Evolutionary conservation across 495 filamentous ascomycete species (phyloP), one percentile per base, ranked within the genome.

Genomic region (Neurospora sp.): DNA sequence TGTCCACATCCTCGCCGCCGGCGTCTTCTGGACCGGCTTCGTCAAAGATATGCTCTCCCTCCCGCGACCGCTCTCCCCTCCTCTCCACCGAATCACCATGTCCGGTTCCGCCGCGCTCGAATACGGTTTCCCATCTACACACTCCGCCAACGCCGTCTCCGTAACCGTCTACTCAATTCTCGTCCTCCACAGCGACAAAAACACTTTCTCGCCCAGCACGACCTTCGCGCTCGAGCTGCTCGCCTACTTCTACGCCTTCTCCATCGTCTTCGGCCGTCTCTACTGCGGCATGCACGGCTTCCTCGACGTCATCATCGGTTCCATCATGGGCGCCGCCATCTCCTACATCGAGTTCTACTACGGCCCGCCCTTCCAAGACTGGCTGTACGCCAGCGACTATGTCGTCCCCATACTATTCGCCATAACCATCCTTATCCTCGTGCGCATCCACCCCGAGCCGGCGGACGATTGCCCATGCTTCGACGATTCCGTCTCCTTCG

Each of bases 221-320:
- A 89, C 84, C 70, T 44, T 90, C n/a, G 77, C 87, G 6, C 83
- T 94, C 41, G 90, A 96, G 77, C 79, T 74, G 3, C 78, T 92
- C 8, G 89, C 90, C 12, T 96, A 94, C 80, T 87, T 91, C 70
- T 99, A 98, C 77, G 93, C 92, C 12, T 79, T 89, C n/a, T 97
- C 94, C 31, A 97, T 99, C 74, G 85, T 97, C 37, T 76, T 98
- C 70, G 96, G 96, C 27, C 89, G 96, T 65, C 82, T 99, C 31
- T 98, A 98, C 82, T 98, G 96, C 78, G 96, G 96, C 69, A 99
- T 99, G 96, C 96, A 99, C 82, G 96, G 96, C 42, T 96, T 99
- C 82, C 83, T 97, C 48, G 96, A 99, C 80, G 93, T 97, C 14
- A 81, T 93, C 16, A 78, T 94, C 74, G 96, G 96, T 3, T 91